Conservation (phyloP, 345 rosid species). For the Eucalyptus erythrocorys region DNA sequence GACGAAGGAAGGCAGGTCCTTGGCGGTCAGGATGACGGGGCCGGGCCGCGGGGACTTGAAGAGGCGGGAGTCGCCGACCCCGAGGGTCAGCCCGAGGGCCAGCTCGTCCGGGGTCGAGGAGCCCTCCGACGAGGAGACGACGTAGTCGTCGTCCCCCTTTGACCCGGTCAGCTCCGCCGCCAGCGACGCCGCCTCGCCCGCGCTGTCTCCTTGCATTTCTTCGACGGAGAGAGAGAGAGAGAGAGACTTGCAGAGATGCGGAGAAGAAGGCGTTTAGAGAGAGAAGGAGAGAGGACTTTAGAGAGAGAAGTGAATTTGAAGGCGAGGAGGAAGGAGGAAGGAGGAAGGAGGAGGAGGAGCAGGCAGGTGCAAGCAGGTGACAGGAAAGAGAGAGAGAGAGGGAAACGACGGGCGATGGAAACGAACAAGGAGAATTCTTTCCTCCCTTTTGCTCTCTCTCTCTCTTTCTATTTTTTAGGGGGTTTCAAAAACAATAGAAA, state of each 20-base stretch:
- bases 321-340: not conserved
- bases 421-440: not conserved
- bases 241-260: not conserved
- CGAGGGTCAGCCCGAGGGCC: conserved; percentile 23
- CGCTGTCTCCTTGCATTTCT: not conserved
- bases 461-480: not conserved
- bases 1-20: conserved; percentile 30
- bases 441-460: not conserved
- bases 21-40: conserved; percentile 43
- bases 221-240: not conserved
- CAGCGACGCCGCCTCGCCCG: conserved; percentile 18
- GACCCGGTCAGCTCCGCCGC: conserved; percentile 13
- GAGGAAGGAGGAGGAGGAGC: not conserved
- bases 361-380: not conserved
- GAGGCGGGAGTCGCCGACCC: not conserved
- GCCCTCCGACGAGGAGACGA: conserved; percentile 59
- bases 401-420: not conserved
- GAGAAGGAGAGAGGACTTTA: not conserved
- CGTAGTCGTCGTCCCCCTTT: conserved; percentile 21
- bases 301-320: not conserved
- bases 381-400: not conserved
- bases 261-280: not conserved
- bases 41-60: conserved; percentile 6
- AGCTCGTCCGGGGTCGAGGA: conserved; percentile 62
- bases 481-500: accelerated